phyloP scores from a whole-genome alignment of 1,139 yeast genomes.

The Candida pseudocylindracea region DNA sequence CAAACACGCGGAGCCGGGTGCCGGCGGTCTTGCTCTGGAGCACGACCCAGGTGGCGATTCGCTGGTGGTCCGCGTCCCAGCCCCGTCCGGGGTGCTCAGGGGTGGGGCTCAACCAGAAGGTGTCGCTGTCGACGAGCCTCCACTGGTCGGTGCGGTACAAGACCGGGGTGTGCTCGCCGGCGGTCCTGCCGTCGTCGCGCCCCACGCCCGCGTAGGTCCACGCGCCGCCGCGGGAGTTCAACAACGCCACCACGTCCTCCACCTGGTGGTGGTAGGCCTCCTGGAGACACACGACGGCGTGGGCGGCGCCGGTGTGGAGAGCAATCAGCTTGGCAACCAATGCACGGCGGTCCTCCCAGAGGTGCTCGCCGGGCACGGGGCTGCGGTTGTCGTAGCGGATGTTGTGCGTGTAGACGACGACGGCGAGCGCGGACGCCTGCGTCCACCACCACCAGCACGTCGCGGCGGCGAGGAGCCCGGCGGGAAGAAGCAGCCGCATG shows the following conservation, averaged over 20 bases:
- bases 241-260: constrained; percentile 16
- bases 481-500: constrained; percentile 1
- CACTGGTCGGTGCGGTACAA: constrained; percentile 15
- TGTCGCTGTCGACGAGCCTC: constrained; percentile 11
- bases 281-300: constrained; percentile 23
- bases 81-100: constrained; percentile 20
- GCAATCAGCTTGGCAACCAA: constrained; percentile 17
- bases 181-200: constrained; percentile 17
- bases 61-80: constrained; percentile 9
- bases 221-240: constrained; percentile 7
- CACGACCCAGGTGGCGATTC: constrained; percentile 7
- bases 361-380: constrained; percentile 13
- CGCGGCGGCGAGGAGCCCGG: neutral
- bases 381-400: constrained; percentile 21
- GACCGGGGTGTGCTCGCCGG: constrained; percentile 24
- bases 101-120: constrained; percentile 23
- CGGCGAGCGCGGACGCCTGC: constrained; percentile 1
- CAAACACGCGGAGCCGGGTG: constrained; percentile 3
- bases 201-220: constrained; percentile 27
- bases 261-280: constrained; percentile 32
- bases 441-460: constrained; percentile 2
- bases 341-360: constrained; percentile 19
- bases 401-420: constrained; percentile 29
- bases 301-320: constrained; percentile 11
- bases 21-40: constrained; percentile 4